These are phyloP conservation scores for Ustilago shanxiensis DNA, from an alignment of 1,284 basidiomycete species.

Conservation along the genomic window DNA sequence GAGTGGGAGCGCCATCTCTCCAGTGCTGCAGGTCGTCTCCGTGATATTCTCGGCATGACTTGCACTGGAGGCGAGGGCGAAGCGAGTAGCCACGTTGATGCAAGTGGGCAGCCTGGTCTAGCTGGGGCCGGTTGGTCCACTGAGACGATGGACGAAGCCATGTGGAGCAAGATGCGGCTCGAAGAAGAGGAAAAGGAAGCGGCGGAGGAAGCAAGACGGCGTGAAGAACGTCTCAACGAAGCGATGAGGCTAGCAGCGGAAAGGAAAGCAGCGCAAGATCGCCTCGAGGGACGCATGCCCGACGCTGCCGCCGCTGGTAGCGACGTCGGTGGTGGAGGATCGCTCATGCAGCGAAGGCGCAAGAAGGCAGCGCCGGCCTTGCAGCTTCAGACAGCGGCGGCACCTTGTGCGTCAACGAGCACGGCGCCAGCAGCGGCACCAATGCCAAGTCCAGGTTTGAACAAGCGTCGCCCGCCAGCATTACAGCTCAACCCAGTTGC, in stretches of 20 bases:
- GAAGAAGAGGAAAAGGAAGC: slow-evolving; percentile 63
- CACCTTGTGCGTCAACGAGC: background rate
- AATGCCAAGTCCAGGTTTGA: slow-evolving; percentile 30
- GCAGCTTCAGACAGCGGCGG: slow-evolving; percentile 29
- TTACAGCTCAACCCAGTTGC: slow-evolving; percentile 28
- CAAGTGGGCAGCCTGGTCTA: slow-evolving; percentile 3
- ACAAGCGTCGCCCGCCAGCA: slow-evolving; percentile 38
- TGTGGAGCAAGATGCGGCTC: slow-evolving; percentile 63
- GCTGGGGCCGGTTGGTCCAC: slow-evolving; percentile 52
- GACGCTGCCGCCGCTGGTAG: slow-evolving; percentile 8
- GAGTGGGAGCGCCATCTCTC: slow-evolving; percentile 87
- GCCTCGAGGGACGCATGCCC: slow-evolving; percentile 33
- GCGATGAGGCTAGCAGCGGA: slow-evolving; percentile 40
- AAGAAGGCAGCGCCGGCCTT: slow-evolving; percentile 43
- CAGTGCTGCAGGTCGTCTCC: slow-evolving; percentile 43
- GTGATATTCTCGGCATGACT: slow-evolving; percentile 37
- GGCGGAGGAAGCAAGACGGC: slow-evolving; percentile 46
- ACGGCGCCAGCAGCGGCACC: slow-evolving; percentile 10
- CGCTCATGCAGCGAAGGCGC: slow-evolving; percentile 45
- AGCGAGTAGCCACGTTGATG: background rate
- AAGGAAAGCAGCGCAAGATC: slow-evolving; percentile 44
- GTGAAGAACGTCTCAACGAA: slow-evolving; percentile 49
- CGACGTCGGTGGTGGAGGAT: slow-evolving; percentile 19
- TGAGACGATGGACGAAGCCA: slow-evolving; percentile 64
- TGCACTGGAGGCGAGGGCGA: background rate